Percentiles rank a stretch among this genome's conserved stretches.
These are phyloP conservation scores for Scheffersomyces coipomensis DNA, from an alignment of 805 yeast species.

Conservation along the genomic window DNA sequence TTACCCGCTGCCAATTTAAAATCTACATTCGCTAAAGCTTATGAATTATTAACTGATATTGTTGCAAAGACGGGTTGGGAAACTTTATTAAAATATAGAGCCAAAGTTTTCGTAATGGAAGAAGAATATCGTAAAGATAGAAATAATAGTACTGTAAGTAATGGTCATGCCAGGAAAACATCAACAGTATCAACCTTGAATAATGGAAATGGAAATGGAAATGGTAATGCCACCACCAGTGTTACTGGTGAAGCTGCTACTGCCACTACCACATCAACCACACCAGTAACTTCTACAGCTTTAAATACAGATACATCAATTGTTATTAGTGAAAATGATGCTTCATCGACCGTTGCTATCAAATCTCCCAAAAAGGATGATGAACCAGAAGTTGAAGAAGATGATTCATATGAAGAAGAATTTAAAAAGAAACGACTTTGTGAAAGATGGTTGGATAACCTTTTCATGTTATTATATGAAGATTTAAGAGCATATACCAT, in stretches of 20 bases:
- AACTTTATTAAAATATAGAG: slow-evolving; percentile 41
- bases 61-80: slow-evolving; percentile 48
- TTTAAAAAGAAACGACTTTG: slow-evolving; percentile 65
- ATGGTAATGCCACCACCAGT: slow-evolving; percentile 6
- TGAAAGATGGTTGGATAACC: slow-evolving; percentile 72
- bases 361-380: slow-evolving; percentile 34
- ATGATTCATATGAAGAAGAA: slow-evolving; percentile 30
- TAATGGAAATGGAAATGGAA: slow-evolving; percentile 8
- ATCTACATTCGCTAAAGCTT: slow-evolving; percentile 45
- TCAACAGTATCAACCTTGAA: slow-evolving; percentile 11
- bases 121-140: slow-evolving; percentile 45
- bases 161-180: slow-evolving; percentile 12
- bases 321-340: slow-evolving; percentile 15
- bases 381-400: slow-evolving; percentile 4
- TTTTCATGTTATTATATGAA: slow-evolving; percentile 67
- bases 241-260: slow-evolving; percentile 1
- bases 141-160: slow-evolving; percentile 11
- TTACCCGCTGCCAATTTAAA: slow-evolving; percentile 70
- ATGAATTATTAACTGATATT: slow-evolving; percentile 44
- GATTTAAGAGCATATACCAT: slow-evolving; percentile 80
- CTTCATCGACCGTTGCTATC: slow-evolving; percentile 35
- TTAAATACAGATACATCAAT: neutral
- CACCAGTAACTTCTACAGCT: neutral
- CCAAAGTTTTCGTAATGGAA: slow-evolving; percentile 48
- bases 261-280: neutral